These are phyloP conservation scores for Aspergillus fumigatiaffinis DNA, from an alignment of 2,329 filamentous ascomycete species.

Conservation along the genomic window DNA sequence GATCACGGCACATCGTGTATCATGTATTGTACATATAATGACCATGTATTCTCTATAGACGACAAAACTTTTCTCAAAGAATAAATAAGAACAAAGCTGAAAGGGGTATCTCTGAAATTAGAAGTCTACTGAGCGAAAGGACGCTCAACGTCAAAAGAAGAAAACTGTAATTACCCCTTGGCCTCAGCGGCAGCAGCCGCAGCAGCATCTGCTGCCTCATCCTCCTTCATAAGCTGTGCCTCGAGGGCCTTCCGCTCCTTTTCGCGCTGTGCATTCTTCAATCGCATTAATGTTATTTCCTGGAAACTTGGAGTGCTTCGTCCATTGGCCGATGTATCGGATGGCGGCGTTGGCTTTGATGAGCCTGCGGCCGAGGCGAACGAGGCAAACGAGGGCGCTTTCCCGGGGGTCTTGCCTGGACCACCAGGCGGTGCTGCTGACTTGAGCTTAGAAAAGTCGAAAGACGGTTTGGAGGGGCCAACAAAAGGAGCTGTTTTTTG, in stretches of 20 bases:
- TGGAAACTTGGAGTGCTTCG: conserved; percentile 39
- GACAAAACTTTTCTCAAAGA: not conserved
- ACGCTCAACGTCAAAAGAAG: not conserved
- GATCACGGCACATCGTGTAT: not conserved
- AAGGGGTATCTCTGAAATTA: conserved; percentile 22
- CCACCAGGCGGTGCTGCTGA: conserved; percentile 15
- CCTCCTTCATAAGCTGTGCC: conserved; percentile 50
- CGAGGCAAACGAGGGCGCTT: conserved; percentile 41
- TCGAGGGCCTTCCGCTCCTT: conserved; percentile 51
- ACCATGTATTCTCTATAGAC: conserved; percentile 17
- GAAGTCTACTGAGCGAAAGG: conserved; percentile 2
- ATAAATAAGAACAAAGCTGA: not conserved
- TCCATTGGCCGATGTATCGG: conserved; percentile 21
- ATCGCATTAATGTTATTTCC: conserved; percentile 51
- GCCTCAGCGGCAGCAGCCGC: conserved; percentile 20
- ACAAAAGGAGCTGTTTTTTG: conserved; percentile 10
- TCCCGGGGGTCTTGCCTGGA: conserved; percentile 23
- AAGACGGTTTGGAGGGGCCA: conserved; percentile 21
- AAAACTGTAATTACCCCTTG: conserved; percentile 3
- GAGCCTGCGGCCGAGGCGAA: conserved; percentile 32
- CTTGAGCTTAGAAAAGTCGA: conserved; percentile 35
- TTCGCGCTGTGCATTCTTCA: conserved; percentile 54
- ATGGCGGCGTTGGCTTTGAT: conserved; percentile 24
- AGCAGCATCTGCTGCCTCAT: conserved; percentile 41
- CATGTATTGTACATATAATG: conserved; percentile 20